Conservation (phyloP, 208 protist genomes). For the Porcisia deanei region DNA sequence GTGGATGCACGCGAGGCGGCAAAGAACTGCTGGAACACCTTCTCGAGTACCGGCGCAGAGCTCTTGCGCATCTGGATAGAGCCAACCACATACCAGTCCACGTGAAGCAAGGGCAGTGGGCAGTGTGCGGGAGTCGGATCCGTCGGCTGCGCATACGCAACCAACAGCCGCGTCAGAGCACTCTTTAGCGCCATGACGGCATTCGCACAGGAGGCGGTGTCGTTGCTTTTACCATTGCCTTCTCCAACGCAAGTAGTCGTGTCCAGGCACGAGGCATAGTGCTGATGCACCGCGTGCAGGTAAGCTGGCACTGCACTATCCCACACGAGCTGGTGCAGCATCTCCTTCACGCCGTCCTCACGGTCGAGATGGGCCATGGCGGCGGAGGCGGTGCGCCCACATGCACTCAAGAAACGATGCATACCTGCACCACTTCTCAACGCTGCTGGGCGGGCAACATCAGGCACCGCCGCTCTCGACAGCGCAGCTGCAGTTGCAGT, state of each 20-base stretch:
- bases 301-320: conserved; percentile 45
- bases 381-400: conserved; percentile 23
- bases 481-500: background rate
- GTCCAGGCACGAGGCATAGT: conserved; percentile 49
- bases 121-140: background rate
- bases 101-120: conserved; percentile 29
- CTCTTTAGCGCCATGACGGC: background rate
- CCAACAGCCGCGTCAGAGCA: background rate
- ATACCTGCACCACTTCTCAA: background rate
- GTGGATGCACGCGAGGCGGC: background rate
- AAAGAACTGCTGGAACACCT: conserved; percentile 50
- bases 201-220: background rate
- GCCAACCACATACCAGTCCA: conserved; percentile 74
- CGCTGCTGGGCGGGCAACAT: background rate
- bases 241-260: background rate
- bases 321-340: conserved; percentile 45
- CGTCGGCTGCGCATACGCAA: background rate
- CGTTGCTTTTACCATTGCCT: background rate
- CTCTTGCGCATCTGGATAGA: conserved; percentile 40
- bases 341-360: conserved; percentile 8
- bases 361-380: conserved; percentile 57
- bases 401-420: conserved; percentile 2
- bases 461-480: background rate
- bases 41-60: conserved; percentile 35
- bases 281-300: conserved; percentile 99